Conservation (phyloP, 139 green algal species). For the Klebsormidium nitens region DNA sequence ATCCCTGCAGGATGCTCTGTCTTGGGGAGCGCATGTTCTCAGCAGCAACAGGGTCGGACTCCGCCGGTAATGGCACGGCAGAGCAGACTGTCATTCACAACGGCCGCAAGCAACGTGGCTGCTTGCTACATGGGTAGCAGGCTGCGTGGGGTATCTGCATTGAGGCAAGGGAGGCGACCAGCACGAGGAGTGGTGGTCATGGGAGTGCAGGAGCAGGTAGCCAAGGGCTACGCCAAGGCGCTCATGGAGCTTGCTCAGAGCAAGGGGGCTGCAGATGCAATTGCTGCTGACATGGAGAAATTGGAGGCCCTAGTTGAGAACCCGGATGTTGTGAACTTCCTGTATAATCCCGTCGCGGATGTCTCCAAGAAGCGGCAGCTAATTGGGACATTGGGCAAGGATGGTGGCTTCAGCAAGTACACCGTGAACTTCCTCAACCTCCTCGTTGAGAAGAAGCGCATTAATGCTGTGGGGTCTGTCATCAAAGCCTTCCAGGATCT, state of each 20-base stretch:
- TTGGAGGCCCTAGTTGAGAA: conserved; percentile 41
- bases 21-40: no score
- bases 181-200: no score
- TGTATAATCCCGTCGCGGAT: conserved; percentile 78
- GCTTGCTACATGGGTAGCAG: no score
- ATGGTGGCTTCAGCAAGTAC: conserved; percentile 72
- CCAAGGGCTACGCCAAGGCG: conserved; percentile 89
- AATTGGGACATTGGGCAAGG: conserved; percentile 70
- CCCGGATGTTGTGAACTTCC: conserved; percentile 66
- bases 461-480: conserved; percentile 72
- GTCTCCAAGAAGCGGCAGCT: conserved; percentile 84
- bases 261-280: conserved; percentile 74
- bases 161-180: no score
- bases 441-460: conserved; percentile 84
- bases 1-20: no score
- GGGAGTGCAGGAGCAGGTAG: no score
- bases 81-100: no score
- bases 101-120: no score
- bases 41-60: no score
- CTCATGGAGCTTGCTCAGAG: conserved; percentile 85
- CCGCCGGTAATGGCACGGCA: no score
- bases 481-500: conserved; percentile 83
- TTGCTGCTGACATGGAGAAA: conserved; percentile 78
- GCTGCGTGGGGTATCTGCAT: no score
- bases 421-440: conserved; percentile 96